A percentile compares a stretch with the other conserved stretches of the same genome.
Evolutionary conservation across 768 basidiomycete genomes (phyloP).

Genomic region (Nevesoporus exiguus): DNA sequence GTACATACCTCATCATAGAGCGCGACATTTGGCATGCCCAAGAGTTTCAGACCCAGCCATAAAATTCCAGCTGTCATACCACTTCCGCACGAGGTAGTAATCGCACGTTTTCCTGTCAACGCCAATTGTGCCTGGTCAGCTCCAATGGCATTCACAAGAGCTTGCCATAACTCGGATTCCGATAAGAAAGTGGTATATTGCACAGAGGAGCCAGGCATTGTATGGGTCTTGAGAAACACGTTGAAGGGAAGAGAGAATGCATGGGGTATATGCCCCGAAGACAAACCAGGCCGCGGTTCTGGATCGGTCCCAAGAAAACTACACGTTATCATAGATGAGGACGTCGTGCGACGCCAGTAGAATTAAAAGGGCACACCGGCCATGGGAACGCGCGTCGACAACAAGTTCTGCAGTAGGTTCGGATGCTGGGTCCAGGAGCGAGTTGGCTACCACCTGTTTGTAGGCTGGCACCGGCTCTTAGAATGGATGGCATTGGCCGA

Average conservation of each 20-base stretch:
- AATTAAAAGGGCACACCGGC: constrained; percentile 49
- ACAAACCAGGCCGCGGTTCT: constrained; percentile 84
- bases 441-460: constrained; percentile 75
- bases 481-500: constrained; percentile 28
- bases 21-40: constrained; percentile 59
- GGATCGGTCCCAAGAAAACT: constrained; percentile 81
- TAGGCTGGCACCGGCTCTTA: constrained; percentile 51
- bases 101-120: constrained; percentile 53
- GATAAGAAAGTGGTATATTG: constrained; percentile 61
- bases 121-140: constrained; percentile 51
- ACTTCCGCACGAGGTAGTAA: constrained; percentile 85
- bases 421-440: constrained; percentile 42
- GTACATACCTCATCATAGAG: constrained; percentile 88
- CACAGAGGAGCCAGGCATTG: constrained; percentile 31
- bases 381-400: constrained; percentile 83
- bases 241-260: constrained; percentile 85
- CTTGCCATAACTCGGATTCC: constrained; percentile 52
- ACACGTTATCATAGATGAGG: constrained; percentile 10
- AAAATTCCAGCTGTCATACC: constrained; percentile 97
- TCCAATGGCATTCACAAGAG: constrained; percentile 64
- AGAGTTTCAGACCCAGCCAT: constrained; percentile 84
- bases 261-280: constrained; percentile 90
- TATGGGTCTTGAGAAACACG: constrained; percentile 53
- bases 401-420: constrained; percentile 60
- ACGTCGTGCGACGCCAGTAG: neutral